These are phyloP conservation scores for Xylariaceae sp. DNA, from an alignment of 2,329 filamentous ascomycete genomes.

Conservation along the genomic window DNA sequence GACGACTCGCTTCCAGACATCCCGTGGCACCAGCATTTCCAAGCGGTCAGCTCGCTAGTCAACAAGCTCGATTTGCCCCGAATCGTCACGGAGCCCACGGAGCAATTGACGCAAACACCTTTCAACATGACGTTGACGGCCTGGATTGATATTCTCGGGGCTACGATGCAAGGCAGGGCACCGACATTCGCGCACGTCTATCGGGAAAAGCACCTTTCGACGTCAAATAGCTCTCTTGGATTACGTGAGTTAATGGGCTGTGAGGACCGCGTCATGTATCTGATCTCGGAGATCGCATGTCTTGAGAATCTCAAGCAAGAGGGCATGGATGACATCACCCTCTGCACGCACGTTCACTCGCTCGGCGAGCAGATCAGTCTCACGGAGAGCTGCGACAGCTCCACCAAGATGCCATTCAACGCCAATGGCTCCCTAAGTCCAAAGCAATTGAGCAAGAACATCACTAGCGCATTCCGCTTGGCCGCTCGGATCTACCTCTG, in stretches of 20 bases:
- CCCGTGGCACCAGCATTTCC: conserved; percentile 95
- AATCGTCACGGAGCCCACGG: conserved; percentile 57
- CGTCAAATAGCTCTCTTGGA: conserved; percentile 58
- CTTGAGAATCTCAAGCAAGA: conserved; percentile 82
- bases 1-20: conserved; percentile 86
- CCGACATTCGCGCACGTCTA: conserved; percentile 94
- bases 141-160: conserved; percentile 96
- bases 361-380: conserved; percentile 81
- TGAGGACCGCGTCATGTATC: conserved; percentile 94
- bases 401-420: conserved; percentile 58
- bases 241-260: conserved; percentile 95
- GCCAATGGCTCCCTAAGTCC: conserved; percentile 72
- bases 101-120: conserved; percentile 61
- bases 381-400: conserved; percentile 64
- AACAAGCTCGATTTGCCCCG: conserved; percentile 76
- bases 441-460: conserved; percentile 79
- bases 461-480: conserved; percentile 84
- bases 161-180: conserved; percentile 82
- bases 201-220: conserved; percentile 82
- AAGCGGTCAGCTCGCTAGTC: conserved; percentile 80
- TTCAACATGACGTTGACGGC: conserved; percentile 94
- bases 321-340: conserved; percentile 77
- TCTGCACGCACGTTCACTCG: conserved; percentile 86
- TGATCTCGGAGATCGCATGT: conserved; percentile 96
- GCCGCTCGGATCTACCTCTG: conserved; percentile 96